Conservation (phyloP, 2,329 filamentous ascomycete species). For the Colletotrichum agaves region DNA sequence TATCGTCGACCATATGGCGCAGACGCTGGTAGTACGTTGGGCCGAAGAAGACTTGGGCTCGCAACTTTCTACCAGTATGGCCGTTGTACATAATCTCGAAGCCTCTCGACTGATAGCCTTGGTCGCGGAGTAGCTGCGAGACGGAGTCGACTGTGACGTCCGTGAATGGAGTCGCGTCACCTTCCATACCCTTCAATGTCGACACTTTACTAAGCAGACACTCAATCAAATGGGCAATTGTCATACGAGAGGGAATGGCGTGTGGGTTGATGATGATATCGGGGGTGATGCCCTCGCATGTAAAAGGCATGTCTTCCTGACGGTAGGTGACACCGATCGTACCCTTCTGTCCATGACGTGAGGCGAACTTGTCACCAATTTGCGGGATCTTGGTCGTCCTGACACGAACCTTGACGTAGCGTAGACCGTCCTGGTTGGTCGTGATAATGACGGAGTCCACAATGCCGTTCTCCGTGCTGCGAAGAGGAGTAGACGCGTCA, state of each 20-base stretch:
- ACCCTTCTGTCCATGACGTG: conserved; percentile 98
- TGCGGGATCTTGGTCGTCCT: conserved; percentile 98
- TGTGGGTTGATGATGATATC: conserved; percentile 99
- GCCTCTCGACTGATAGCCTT: conserved; percentile 95
- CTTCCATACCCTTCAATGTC: conserved; percentile 91
- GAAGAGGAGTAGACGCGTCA: conserved; percentile 93
- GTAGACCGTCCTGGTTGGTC: conserved; percentile 92
- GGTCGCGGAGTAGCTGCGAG: conserved; percentile 84
- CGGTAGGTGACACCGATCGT: conserved; percentile 99
- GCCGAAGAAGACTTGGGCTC: conserved; percentile 94
- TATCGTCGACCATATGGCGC: conserved; percentile 99
- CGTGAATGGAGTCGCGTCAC: conserved; percentile 97
- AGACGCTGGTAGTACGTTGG: conserved; percentile 99
- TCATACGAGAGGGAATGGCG: conserved; percentile 99
- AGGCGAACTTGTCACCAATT: conserved; percentile 99
- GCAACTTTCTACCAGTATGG: conserved; percentile 92
- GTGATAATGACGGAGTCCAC: conserved; percentile 94
- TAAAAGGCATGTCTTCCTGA: conserved; percentile 99
- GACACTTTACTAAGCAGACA: conserved; percentile 97
- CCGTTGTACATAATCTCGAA: conserved; percentile 99
- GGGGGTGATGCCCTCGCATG: conserved; percentile 87
- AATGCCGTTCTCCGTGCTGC: conserved; percentile 97
- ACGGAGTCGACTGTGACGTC: conserved; percentile 96
- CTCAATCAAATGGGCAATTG: conserved; percentile 99
- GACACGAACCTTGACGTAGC: conserved; percentile 97